These are phyloP conservation scores for Naganishia kalamii DNA, from an alignment of 768 basidiomycete genomes.

Conservation along the genomic window DNA sequence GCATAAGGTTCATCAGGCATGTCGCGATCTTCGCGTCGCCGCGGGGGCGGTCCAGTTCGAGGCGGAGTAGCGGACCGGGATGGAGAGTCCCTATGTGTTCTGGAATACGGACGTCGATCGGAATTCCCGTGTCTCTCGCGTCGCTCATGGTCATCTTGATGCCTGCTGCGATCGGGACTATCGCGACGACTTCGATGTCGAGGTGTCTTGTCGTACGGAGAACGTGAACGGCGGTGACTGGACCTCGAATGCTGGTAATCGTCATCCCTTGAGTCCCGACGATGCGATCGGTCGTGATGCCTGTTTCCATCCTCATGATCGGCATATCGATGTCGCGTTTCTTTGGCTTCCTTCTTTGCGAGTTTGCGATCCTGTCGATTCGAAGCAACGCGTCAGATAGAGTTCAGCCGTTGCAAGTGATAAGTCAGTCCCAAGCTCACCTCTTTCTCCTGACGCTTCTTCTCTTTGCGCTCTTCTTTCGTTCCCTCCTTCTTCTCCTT, in stretches of 20 bases:
- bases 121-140: conserved; percentile 37
- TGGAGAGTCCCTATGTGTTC: conserved; percentile 24
- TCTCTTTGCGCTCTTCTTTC: conserved; percentile 56
- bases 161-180: background rate
- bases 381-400: background rate
- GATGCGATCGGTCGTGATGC: conserved; percentile 21
- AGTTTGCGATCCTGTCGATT: conserved; percentile 28
- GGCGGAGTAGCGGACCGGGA: conserved; percentile 2
- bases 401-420: background rate
- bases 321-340: conserved; percentile 20
- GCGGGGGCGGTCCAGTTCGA: conserved; percentile 17
- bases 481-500: conserved; percentile 41
- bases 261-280: conserved; percentile 26
- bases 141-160: conserved; percentile 25
- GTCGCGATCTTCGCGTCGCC: conserved; percentile 31
- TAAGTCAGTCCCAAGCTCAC: conserved; percentile 18
- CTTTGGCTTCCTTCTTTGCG: conserved; percentile 31
- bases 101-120: conserved; percentile 36
- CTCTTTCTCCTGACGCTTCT: conserved; percentile 57
- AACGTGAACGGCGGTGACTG: conserved; percentile 15
- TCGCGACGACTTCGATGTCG: background rate
- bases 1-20: background rate
- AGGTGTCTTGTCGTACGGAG: conserved; percentile 6
- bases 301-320: conserved; percentile 11
- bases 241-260: background rate